phyloP scores from a whole-genome alignment of 1,284 basidiomycete genomes.

The Quambalaria eucalypti region DNA sequence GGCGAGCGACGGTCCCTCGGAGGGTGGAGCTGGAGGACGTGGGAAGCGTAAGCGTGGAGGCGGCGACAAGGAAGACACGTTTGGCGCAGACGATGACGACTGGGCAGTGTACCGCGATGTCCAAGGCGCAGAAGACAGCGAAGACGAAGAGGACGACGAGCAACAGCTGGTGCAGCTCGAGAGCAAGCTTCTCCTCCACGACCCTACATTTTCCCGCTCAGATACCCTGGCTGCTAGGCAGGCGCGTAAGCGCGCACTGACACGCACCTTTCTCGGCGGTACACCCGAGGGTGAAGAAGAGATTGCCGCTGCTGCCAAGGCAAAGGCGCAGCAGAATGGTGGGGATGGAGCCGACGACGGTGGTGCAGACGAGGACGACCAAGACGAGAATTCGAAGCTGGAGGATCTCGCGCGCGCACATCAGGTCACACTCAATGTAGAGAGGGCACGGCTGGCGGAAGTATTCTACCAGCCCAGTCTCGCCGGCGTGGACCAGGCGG shows the following conservation, averaged over 20 bases:
- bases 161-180: constrained; percentile 67
- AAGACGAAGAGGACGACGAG: constrained; percentile 89
- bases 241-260: constrained; percentile 68
- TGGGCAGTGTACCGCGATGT: constrained; percentile 98
- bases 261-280: constrained; percentile 66
- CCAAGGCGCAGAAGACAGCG: constrained; percentile 74
- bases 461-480: constrained; percentile 85
- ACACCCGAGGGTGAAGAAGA: constrained; percentile 26
- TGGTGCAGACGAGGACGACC: constrained; percentile 35
- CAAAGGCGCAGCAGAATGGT: constrained; percentile 12
- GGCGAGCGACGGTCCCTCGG: constrained; percentile 66
- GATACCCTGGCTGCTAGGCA: constrained; percentile 72
- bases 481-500: constrained; percentile 90
- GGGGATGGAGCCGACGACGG: constrained; percentile 51
- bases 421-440: constrained; percentile 84
- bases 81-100: constrained; percentile 89
- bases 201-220: constrained; percentile 70
- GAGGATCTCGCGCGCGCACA: constrained; percentile 56
- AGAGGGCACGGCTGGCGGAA: constrained; percentile 85
- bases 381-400: constrained; percentile 23
- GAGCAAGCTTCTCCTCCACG: constrained; percentile 68
- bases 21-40: constrained; percentile 56
- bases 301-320: constrained; percentile 49
- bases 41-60: constrained; percentile 41
- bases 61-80: constrained; percentile 70